Base-by-base conservation (phyloP, 1,284 basidiomycete genomes). In the Malassezia pachydermatis region DNA sequence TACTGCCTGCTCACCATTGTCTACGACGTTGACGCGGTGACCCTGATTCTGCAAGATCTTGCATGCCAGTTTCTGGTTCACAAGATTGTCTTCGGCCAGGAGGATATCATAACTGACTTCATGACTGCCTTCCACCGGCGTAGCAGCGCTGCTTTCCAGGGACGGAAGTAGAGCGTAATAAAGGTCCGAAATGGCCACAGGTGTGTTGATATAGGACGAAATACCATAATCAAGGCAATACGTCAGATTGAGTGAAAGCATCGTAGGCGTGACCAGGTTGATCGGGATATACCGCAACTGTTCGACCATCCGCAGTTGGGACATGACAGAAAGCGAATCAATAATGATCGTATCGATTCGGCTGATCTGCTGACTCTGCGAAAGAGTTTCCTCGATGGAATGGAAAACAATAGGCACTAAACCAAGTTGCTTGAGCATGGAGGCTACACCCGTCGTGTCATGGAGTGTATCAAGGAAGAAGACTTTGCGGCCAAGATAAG, bases 11-110 rank as follows among this genome's bases (percentile, higher is more conserved):
- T 84, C 84, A 8, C 94, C 94, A 66, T 98, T 98, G 77, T 96
- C 90, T 14, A 92, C 94, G 51, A 98, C 89, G 75, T 95, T 88
- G 27, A 95, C 88, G 34, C 82, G 81, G 73, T 98, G 94, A 0
- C 92, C 92, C 45, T 90, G 90, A 70, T 89, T 92, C 75, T 96
- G 89, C 28, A 99, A 76, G 59, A 98, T 88, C 78, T 95, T 95
- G 61, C 94, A 85, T 0, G 94, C 94, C 5, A 98, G 75, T 72
- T 89, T 88, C 76, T 98, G 92, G 75, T 98, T 98, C 55, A 98
- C 92, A 59, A 92, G 76, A 67, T 98, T 98, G 73, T 98, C 94
- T 72, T 99, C 92, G 0, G 92, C 92, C 6, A 98, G 79, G n/a
- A 98, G 78, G 57, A 96, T 92, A 72, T 87, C 87, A 73, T 88